Conservation (phyloP, 2,329 filamentous ascomycete genomes). For the Colletotrichum spaethianum region DNA sequence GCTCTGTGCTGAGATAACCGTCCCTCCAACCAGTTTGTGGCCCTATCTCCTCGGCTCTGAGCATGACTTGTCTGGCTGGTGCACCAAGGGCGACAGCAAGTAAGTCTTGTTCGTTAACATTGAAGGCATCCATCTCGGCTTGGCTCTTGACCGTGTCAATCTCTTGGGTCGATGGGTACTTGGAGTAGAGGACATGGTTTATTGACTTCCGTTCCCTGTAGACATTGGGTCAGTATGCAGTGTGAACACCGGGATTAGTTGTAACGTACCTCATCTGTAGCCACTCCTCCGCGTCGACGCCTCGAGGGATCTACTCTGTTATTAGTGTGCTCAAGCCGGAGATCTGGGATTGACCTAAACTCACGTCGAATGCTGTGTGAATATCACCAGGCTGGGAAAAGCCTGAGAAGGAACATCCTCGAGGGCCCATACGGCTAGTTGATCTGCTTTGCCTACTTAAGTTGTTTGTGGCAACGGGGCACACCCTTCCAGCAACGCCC, state of each 20-base stretch:
- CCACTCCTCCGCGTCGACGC: constrained; percentile 61
- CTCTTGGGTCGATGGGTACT: constrained; percentile 57
- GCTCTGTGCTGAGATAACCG: constrained; percentile 64
- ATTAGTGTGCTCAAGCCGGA: neutral
- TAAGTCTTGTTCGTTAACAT: constrained; percentile 62
- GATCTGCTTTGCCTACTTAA: constrained; percentile 29
- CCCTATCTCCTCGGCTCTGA: constrained; percentile 66
- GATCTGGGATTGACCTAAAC: constrained; percentile 28
- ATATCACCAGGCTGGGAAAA: constrained; percentile 49
- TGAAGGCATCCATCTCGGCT: constrained; percentile 60
- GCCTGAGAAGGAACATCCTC: constrained; percentile 52
- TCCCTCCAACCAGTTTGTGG: constrained; percentile 66
- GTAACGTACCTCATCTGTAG: constrained; percentile 56
- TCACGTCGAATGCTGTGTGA: constrained; percentile 54
- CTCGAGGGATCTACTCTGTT: constrained; percentile 57
- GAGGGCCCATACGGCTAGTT: constrained; percentile 45
- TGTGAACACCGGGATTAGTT: neutral
- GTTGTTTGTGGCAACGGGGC: constrained; percentile 44
- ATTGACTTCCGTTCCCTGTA: constrained; percentile 60
- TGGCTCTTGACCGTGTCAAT: constrained; percentile 55
- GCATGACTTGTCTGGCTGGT: constrained; percentile 67
- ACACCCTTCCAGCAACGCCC: constrained; percentile 46
- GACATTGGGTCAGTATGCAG: constrained; percentile 20
- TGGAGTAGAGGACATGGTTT: constrained; percentile 62
- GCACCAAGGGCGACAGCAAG: constrained; percentile 67